These are phyloP conservation scores for Entoloma clypeatum DNA, from an alignment of 1,284 basidiomycete species.

Conservation along the genomic window DNA sequence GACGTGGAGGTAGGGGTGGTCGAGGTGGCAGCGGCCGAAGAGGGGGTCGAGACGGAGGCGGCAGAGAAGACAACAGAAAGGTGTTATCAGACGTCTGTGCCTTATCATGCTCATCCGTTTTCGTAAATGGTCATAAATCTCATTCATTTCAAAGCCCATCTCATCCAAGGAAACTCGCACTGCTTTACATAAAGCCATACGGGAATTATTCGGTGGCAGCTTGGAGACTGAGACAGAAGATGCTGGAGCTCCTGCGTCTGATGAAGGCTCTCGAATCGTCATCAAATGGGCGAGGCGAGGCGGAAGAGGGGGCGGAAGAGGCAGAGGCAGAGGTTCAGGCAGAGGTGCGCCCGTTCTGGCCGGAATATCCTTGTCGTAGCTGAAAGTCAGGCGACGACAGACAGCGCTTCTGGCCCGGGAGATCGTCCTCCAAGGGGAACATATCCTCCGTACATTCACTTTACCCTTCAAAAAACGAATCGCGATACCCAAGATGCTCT, in stretches of 20 bases:
- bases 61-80: constrained; percentile 65
- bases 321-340: constrained; percentile 39
- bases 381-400: constrained; percentile 6
- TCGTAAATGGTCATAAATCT: constrained; percentile 16
- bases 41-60: constrained; percentile 43
- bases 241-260: constrained; percentile 41
- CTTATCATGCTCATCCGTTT: constrained; percentile 18
- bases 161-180: constrained; percentile 79
- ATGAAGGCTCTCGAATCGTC: constrained; percentile 65
- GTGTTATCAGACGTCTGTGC: constrained; percentile 75
- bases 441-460: constrained; percentile 90
- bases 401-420: constrained; percentile 28
- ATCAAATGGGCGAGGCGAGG: constrained; percentile 69
- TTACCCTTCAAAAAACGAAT: constrained; percentile 96
- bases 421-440: constrained; percentile 53
- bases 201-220: constrained; percentile 79
- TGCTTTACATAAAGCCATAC: constrained; percentile 76
- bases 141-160: constrained; percentile 58
- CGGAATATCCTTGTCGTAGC: not conserved
- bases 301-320: constrained; percentile 38
- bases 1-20: constrained; percentile 40
- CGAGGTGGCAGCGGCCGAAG: constrained; percentile 46
- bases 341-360: constrained; percentile 22
- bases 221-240: constrained; percentile 80
- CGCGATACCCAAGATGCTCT: constrained; percentile 96